Base-by-base conservation (phyloP, 1,284 basidiomycete genomes). In the Leucoagaricus sp. region DNA sequence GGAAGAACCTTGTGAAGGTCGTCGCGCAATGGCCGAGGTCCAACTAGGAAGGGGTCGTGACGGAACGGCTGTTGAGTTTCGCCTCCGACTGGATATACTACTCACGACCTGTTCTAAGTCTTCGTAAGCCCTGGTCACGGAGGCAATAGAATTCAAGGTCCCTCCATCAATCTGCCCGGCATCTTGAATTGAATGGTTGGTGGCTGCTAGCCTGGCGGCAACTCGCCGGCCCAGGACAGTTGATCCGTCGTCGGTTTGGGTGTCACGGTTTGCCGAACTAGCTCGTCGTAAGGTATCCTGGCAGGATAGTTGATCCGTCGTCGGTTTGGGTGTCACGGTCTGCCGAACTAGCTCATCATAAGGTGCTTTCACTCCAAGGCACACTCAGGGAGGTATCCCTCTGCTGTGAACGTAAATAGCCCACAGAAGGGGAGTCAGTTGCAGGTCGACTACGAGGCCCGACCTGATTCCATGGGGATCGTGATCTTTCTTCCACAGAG, bases 201-300 rank as follows among this genome's bases (percentile, higher is more conserved):
- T 55, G 48, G 48, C 47, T 44, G 34, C 71, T 59, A 76, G 70
- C 55, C 81, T 75, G 17, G 80, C 77, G 19, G 78, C 79, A 38
- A 84, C 81, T 40, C 76, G 77, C 51, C 81, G 71, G 21, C 82
- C 82, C 12, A 83, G 68, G 33, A 74, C 67, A 1, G 81, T 83
- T 26, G 68, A 67, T 6, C 76, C 66, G 36, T 83, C 81, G 47
- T 79, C 72, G 4, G 59, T 51, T 31, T 60, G 55, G 53, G 51
- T 29, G n/a, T 63, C 62, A 34, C 64, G 62, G 34, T 63, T 45
- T 1, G 60, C 13, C 65, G 63, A 28, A 62, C 45, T 25, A 61
- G 49, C 21, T 65, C 66, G 34, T 5, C 61, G 57, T 51, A 69
- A n/a, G n/a, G n/a, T n/a, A n/a, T n/a, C n/a, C n/a, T n/a, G n/a